A percentile compares a stretch with the other conserved stretches of the same genome.
phyloP scores from a whole-genome alignment of 2,329 filamentous ascomycete genomes.

The Cladophialophora chaetospira region DNA sequence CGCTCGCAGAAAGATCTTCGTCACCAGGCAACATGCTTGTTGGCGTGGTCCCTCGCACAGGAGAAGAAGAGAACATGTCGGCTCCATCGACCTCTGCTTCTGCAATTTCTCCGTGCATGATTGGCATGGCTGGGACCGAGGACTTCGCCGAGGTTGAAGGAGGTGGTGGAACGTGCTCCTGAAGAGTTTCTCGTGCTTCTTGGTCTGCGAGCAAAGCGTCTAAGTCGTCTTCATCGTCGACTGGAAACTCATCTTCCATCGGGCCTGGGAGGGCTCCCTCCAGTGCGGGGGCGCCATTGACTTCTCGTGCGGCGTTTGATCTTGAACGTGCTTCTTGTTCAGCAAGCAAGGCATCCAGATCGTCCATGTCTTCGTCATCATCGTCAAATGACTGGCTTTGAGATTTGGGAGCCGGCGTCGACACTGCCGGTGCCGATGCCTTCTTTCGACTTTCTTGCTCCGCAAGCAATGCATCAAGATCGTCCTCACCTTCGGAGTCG shows the following conservation, averaged over 20 bases:
- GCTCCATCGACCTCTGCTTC: constrained; percentile 10
- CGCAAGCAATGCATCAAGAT: constrained; percentile 34
- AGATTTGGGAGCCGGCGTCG: background rate
- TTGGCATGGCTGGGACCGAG: background rate
- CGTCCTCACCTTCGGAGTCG: constrained; percentile 33
- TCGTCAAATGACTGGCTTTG: background rate
- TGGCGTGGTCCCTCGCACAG: constrained; percentile 12
- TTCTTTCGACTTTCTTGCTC: constrained; percentile 26
- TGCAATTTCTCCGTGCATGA: background rate
- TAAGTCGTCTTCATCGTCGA: constrained; percentile 15
- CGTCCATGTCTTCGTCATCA: constrained; percentile 32
- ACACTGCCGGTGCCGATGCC: background rate
- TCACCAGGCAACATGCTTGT: background rate
- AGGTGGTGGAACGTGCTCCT: background rate
- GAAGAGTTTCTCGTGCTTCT: background rate
- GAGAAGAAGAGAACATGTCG: constrained; percentile 28
- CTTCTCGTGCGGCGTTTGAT: constrained; percentile 15
- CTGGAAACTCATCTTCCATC: background rate
- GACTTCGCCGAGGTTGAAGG: background rate
- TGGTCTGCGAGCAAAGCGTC: constrained; percentile 26
- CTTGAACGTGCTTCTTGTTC: constrained; percentile 27
- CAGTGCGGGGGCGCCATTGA: constrained; percentile 18
- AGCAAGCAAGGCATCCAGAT: constrained; percentile 34
- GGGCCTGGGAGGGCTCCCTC: constrained; percentile 1
- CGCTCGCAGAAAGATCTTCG: background rate